Evolutionary conservation across 805 yeast genomes (phyloP).

Genomic region (Metschnikowia vanudenii): DNA sequence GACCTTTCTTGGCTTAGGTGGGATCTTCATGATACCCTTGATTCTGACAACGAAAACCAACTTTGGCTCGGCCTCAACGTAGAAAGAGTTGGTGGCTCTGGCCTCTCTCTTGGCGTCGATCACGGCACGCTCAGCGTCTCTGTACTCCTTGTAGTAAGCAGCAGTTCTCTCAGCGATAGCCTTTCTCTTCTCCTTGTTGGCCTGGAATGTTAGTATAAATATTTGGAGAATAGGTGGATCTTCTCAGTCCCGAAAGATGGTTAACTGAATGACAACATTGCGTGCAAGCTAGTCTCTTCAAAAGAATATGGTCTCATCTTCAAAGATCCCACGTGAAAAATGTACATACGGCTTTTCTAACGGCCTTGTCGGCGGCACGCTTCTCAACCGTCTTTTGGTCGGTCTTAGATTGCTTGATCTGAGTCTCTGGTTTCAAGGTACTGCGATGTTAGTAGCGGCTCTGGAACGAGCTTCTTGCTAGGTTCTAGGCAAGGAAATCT

Average conservation of each 20-base stretch:
- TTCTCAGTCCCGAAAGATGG: conserved; percentile 87
- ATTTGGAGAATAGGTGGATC: conserved; percentile 2
- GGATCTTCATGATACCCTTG: conserved; percentile 98
- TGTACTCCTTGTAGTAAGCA: conserved; percentile 94
- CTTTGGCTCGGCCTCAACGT: conserved; percentile 92
- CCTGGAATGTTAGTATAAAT: conserved; percentile 25
- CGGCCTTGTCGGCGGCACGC: conserved; percentile 76
- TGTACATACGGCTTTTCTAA: conserved; percentile 76
- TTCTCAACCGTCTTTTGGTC: conserved; percentile 73
- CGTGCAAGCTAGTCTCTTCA: conserved; percentile 61
- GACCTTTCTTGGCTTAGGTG: conserved; percentile 99
- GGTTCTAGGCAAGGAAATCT: neutral
- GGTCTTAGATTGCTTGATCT: conserved; percentile 78
- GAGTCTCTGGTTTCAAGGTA: conserved; percentile 77
- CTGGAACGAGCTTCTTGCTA: too few species aligned
- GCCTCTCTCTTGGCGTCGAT: conserved; percentile 89
- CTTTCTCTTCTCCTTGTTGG: conserved; percentile 53
- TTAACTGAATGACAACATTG: conserved; percentile 73
- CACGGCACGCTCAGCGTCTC: conserved; percentile 85
- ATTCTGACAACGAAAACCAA: conserved; percentile 95
- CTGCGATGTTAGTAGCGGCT: conserved; percentile 22
- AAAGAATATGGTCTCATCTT: conserved; percentile 48
- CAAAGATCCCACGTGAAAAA: conserved; percentile 30
- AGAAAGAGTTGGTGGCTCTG: conserved; percentile 90
- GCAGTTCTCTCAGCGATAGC: conserved; percentile 91